Base-by-base conservation (phyloP, 1,284 basidiomycete genomes). In the Malassezia furfur region DNA sequence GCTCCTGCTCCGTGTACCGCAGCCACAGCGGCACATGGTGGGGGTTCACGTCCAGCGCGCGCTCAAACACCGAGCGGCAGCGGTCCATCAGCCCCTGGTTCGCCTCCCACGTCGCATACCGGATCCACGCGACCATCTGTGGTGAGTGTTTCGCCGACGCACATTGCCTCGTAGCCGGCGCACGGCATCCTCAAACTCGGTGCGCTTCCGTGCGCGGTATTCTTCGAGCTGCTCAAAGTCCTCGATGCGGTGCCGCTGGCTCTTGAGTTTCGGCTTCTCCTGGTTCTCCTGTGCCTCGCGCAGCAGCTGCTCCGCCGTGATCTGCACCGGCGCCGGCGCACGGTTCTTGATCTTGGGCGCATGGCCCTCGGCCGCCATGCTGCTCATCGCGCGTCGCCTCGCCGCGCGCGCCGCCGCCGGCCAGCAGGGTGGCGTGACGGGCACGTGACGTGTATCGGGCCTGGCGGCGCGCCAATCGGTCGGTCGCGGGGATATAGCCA, bases 241-340 rank as follows among this genome's bases (percentile, higher is more conserved):
- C 77, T 96, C 90, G 46, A 98, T 85, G 15, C 64, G 64, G 12
- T 64, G 61, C 10, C 55, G 56, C 14, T 61, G 60, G 3, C 49
- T 47, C 22, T 56, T 61, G 10, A 84, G 83, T 72, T 91, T 86
- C 14, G 86, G 83, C 21, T 86, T 83, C 71, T 96, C 94, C 79
- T 98, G 93, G 50, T 91, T 81, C 70, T 96, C 94, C 83, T 96
- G 90, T 39, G 94, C 88, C 79, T 98, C 94, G 69, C 94, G 85
- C 14, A 98, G 80, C 40, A 98, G 84, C 79, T 99, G 93, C 78
- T 96, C 93, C 30, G 93, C 89, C 51, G 91, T 94, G 78, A 96
- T 93, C 86, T 94, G 91, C 61, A 96, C 80, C 53, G 88, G 85
- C 54, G 91, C 91, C 28, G 91, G 85, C 21, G 91, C 91, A 50